These are phyloP conservation scores for Phanerodontia chrysosporium DNA, from an alignment of 768 basidiomycete genomes.

Conservation along the genomic window DNA sequence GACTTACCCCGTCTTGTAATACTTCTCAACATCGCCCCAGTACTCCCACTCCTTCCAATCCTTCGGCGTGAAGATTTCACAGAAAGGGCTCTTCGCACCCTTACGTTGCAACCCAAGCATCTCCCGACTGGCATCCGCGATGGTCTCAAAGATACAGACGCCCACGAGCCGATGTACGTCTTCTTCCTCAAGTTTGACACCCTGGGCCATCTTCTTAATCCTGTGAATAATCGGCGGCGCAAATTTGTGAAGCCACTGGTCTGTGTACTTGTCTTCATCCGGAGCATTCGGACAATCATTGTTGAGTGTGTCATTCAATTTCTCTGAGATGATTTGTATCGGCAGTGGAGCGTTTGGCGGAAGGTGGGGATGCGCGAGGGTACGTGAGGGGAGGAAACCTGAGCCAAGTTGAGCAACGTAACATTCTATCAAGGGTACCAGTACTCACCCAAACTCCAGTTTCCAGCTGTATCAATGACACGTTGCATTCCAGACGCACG, in stretches of 20 bases:
- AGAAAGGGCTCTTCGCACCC: constrained; percentile 56
- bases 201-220: constrained; percentile 57
- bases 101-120: constrained; percentile 1
- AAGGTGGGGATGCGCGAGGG: not conserved
- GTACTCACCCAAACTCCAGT: constrained; percentile 60
- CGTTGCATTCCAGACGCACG: constrained; percentile 49
- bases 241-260: constrained; percentile 53
- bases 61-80: constrained; percentile 54
- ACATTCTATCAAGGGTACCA: not conserved
- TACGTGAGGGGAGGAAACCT: not conserved
- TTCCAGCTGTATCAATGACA: constrained; percentile 61
- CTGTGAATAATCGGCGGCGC: constrained; percentile 52
- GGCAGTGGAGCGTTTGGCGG: constrained; percentile 38
- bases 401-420: not conserved
- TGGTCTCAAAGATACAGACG: constrained; percentile 77
- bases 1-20: constrained; percentile 67
- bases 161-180: constrained; percentile 64
- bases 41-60: constrained; percentile 71
- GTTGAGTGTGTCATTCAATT: constrained; percentile 33
- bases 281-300: constrained; percentile 58
- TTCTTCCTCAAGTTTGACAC: constrained; percentile 48
- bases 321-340: constrained; percentile 56
- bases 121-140: constrained; percentile 32
- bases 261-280: constrained; percentile 36
- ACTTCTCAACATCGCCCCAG: constrained; percentile 70